These are phyloP conservation scores for Tetradesmus obliquus DNA, from an alignment of 139 green algal species.

Conservation along the genomic window DNA sequence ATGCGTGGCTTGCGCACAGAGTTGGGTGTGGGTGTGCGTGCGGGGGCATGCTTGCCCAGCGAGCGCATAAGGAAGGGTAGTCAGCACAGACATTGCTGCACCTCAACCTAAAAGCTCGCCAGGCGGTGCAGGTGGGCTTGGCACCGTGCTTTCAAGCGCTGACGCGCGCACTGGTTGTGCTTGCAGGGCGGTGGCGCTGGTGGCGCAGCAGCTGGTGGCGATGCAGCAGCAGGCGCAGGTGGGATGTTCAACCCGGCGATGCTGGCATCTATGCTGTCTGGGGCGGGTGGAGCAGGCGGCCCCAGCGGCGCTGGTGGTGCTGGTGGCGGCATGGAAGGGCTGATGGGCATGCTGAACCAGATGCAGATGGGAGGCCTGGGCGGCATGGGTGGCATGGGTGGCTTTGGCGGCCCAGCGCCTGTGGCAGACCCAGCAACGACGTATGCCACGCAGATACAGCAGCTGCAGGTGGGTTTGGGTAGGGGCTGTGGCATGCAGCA, in stretches of 20 bases:
- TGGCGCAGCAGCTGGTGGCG: conserved; percentile 18
- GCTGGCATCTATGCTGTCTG: conserved; percentile 41
- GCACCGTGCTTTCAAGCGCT: not conserved
- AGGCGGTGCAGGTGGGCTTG: too few species aligned
- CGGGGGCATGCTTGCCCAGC: too few species aligned
- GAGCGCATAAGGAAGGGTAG: too few species aligned
- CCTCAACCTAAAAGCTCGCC: too few species aligned
- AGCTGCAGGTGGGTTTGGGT: conserved; percentile 72
- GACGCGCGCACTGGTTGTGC: not conserved
- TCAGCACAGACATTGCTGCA: too few species aligned
- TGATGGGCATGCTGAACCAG: conserved; percentile 48
- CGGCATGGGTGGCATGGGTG: conserved; percentile 40
- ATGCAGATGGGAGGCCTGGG: conserved; percentile 60
- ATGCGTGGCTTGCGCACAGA: too few species aligned
- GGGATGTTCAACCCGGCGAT: conserved; percentile 44
- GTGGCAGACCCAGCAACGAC: conserved; percentile 76
- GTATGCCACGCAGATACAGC: conserved; percentile 89
- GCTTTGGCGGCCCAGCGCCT: conserved; percentile 44
- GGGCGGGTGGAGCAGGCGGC: conserved; percentile 36
- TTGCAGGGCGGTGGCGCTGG: conserved; percentile 25
- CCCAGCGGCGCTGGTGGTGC: conserved; percentile 5
- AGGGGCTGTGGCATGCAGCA: not conserved
- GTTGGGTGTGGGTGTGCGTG: too few species aligned
- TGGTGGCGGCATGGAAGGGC: conserved; percentile 46
- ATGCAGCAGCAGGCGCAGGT: not conserved